Conservation (phyloP, 768 basidiomycete species). For the Hygrophoropsis aurantiaca region DNA sequence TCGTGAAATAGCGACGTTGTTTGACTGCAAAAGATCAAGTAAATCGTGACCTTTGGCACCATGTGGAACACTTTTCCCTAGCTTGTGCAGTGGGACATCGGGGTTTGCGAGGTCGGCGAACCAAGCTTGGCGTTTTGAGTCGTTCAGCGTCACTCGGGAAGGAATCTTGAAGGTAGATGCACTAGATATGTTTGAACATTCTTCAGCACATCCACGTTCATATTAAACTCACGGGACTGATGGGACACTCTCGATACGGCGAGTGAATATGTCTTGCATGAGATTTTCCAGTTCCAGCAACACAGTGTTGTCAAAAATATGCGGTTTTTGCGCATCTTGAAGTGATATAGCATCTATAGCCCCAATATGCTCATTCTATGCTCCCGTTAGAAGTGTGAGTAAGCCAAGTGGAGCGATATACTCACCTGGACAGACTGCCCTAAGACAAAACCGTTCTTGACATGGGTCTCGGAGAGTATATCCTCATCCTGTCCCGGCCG, state of each 20-base stretch:
- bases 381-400: background rate
- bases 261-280: slow-evolving; percentile 73
- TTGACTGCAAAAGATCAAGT: slow-evolving; percentile 72
- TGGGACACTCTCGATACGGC: slow-evolving; percentile 56
- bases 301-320: slow-evolving; percentile 49
- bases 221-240: slow-evolving; percentile 57
- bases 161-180: slow-evolving; percentile 75
- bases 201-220: background rate
- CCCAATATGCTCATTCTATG: slow-evolving; percentile 21
- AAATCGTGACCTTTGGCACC: slow-evolving; percentile 84
- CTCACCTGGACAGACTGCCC: slow-evolving; percentile 58
- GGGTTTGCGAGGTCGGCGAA: slow-evolving; percentile 82
- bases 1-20: slow-evolving; percentile 75
- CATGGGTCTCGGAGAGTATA: slow-evolving; percentile 57
- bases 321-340: slow-evolving; percentile 34
- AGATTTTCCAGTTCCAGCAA: slow-evolving; percentile 66
- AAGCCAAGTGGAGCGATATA: background rate
- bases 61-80: slow-evolving; percentile 85
- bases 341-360: slow-evolving; percentile 15
- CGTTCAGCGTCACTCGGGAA: slow-evolving; percentile 78
- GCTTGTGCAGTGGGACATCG: slow-evolving; percentile 73
- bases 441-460: slow-evolving; percentile 65
- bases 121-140: slow-evolving; percentile 78
- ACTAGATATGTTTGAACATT: slow-evolving; percentile 23
- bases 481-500: slow-evolving; percentile 76